These are phyloP conservation scores for Nakazawaea holstii DNA, from an alignment of 805 yeast species.

Conservation along the genomic window DNA sequence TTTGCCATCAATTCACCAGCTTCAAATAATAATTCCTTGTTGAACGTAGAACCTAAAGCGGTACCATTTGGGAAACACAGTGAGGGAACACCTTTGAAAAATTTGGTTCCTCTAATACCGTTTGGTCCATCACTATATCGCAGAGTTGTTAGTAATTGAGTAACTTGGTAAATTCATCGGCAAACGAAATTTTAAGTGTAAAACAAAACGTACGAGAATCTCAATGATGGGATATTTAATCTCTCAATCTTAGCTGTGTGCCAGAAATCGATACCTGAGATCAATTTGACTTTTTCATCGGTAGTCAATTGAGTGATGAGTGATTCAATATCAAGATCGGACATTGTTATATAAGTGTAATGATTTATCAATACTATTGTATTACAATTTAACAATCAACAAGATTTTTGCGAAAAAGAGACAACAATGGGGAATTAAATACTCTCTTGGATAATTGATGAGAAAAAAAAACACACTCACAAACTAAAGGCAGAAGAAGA, in stretches of 20 bases:
- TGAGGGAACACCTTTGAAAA: constrained; percentile 46
- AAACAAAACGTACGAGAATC: constrained; percentile 30
- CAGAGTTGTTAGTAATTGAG: not conserved
- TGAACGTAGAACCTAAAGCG: constrained; percentile 51
- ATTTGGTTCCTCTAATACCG: constrained; percentile 55
- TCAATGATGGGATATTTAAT: constrained; percentile 38
- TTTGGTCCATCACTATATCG: constrained; percentile 49
- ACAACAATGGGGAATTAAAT: too few species aligned
- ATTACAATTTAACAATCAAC: not conserved
- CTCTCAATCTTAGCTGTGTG: constrained; percentile 28
- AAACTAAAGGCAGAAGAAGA: too few species aligned
- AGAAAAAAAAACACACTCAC: too few species aligned
- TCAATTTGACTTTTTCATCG: constrained; percentile 25
- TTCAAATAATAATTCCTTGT: constrained; percentile 39
- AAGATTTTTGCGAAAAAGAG: too few species aligned
- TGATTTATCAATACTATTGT: too few species aligned
- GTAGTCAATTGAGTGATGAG: constrained; percentile 19
- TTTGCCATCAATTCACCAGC: constrained; percentile 49
- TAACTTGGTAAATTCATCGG: too few species aligned
- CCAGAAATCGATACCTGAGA: constrained; percentile 34
- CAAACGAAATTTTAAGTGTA: too few species aligned
- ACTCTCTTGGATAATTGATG: too few species aligned
- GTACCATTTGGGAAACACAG: constrained; percentile 62
- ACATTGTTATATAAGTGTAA: constrained; percentile 5
- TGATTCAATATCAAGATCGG: constrained; percentile 13